phyloP scores from a whole-genome alignment of 2,329 filamentous ascomycete genomes.

The Ambrosiella beaveri region DNA sequence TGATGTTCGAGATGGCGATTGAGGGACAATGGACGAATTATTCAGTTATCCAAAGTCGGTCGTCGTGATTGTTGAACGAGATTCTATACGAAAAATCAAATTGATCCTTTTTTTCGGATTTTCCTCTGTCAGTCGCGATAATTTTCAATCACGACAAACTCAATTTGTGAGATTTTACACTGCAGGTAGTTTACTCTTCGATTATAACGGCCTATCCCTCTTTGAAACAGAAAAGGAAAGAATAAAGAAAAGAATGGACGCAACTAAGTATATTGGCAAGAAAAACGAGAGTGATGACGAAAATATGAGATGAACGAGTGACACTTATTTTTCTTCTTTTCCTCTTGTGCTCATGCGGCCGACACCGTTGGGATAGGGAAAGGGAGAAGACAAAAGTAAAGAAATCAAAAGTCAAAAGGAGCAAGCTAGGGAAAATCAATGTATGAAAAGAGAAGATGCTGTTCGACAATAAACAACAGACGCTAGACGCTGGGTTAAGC shows the following conservation, averaged over 20 bases:
- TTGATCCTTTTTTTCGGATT: not conserved
- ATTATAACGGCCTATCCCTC: no score
- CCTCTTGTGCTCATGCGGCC: not conserved
- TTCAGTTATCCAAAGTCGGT: not conserved
- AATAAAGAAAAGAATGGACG: conserved; percentile 1
- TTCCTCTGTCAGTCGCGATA: not conserved
- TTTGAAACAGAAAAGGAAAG: not conserved
- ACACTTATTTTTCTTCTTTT: not conserved
- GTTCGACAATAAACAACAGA: not conserved
- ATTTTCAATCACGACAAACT: not conserved
- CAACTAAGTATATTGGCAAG: not conserved
- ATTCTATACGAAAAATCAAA: not conserved
- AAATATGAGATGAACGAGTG: not conserved
- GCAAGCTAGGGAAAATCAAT: not conserved
- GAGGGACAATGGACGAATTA: no score
- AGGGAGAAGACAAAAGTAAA: not conserved
- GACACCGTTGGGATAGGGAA: not conserved
- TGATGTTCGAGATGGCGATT: not conserved
- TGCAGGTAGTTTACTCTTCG: not conserved
- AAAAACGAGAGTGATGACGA: not conserved
- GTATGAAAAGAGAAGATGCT: not conserved
- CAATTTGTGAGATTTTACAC: not conserved
- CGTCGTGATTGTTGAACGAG: not conserved
- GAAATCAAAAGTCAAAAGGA: not conserved
- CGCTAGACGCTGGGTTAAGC: not conserved